Evolutionary conservation across 768 basidiomycete species (phyloP).

Genomic region (Astraeus odoratus): DNA sequence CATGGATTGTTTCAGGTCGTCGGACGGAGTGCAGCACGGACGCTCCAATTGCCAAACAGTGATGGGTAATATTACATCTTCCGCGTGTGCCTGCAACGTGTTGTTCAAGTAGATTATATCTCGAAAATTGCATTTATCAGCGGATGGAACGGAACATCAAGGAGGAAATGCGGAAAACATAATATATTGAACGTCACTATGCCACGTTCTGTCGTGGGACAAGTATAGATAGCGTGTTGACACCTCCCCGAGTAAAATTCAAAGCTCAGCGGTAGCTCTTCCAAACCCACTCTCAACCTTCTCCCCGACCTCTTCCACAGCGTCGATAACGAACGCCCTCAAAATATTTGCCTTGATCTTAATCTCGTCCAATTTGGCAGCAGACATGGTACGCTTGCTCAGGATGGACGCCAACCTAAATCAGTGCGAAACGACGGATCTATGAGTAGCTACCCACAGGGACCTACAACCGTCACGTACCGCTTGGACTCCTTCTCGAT

Average conservation of each 20-base stretch:
- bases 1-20: slow-evolving; percentile 4
- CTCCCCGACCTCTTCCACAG: slow-evolving; percentile 22
- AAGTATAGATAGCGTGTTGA: background rate
- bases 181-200: background rate
- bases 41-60: slow-evolving; percentile 13
- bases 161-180: background rate
- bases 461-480: slow-evolving; percentile 34
- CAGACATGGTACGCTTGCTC: slow-evolving; percentile 67
- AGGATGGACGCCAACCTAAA: slow-evolving; percentile 69
- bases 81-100: slow-evolving; percentile 20
- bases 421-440: slow-evolving; percentile 1
- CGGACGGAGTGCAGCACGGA: too few relatives aligned
- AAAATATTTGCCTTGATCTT: slow-evolving; percentile 89
- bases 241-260: slow-evolving; percentile 8
- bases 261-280: slow-evolving; percentile 38
- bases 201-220: background rate
- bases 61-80: slow-evolving; percentile 12
- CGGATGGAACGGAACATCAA: slow-evolving; percentile 8
- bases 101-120: slow-evolving; percentile 1
- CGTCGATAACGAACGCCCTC: slow-evolving; percentile 43
- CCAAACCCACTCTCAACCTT: slow-evolving; percentile 30
- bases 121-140: slow-evolving; percentile 12
- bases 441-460: slow-evolving; percentile 3
- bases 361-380: slow-evolving; percentile 85
- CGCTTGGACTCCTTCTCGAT: slow-evolving; percentile 80